Percentiles rank a stretch among this genome's conserved stretches.
Conservation (phyloP, 2,329 filamentous ascomycete species). For the Corynespora cassiicola region DNA sequence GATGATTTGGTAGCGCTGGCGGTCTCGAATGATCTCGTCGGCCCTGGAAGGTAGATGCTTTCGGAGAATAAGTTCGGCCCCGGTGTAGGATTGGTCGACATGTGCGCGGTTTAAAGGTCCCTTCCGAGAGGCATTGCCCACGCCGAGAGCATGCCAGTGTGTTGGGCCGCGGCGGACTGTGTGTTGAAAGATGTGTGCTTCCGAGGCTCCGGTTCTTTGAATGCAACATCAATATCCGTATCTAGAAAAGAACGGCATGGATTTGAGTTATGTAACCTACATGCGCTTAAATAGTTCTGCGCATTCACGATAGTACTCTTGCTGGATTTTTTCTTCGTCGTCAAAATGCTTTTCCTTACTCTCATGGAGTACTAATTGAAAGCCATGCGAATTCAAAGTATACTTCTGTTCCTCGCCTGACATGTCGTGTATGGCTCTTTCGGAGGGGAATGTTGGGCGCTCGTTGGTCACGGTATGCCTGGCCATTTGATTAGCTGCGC, state of each 20-base stretch:
- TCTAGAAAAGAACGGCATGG: too few relatives aligned
- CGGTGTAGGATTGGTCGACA: slow-evolving; percentile 58
- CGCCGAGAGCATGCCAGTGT: slow-evolving; percentile 13
- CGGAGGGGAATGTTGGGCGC: slow-evolving; percentile 8
- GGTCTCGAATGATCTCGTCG: slow-evolving; percentile 9
- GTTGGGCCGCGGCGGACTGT: slow-evolving; percentile 56
- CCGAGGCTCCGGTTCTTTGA: slow-evolving; percentile 19
- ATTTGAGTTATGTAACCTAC: slow-evolving; percentile 7
- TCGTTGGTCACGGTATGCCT: slow-evolving; percentile 16
- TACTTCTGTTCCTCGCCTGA: slow-evolving; percentile 25
- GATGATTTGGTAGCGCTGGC: slow-evolving; percentile 31
- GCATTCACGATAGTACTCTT: slow-evolving; percentile 23
- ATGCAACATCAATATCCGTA: neutral
- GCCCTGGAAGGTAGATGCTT: slow-evolving; percentile 23
- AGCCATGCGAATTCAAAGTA: slow-evolving; percentile 34
- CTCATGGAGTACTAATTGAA: slow-evolving; percentile 22
- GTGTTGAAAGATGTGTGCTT: slow-evolving; percentile 62
- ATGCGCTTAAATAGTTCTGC: slow-evolving; percentile 17
- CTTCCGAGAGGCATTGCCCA: slow-evolving; percentile 38
- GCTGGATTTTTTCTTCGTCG: slow-evolving; percentile 17
- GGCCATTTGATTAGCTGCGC: neutral
- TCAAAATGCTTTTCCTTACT: slow-evolving; percentile 11
- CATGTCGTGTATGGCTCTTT: too few relatives aligned
- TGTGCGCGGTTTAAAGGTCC: slow-evolving; percentile 58
- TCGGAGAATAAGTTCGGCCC: slow-evolving; percentile 18